Evolutionary conservation across 2,329 filamentous ascomycete species (phyloP), one percentile per base, ranked within the genome.

Genomic region (Trichoderma oligosporum): DNA sequence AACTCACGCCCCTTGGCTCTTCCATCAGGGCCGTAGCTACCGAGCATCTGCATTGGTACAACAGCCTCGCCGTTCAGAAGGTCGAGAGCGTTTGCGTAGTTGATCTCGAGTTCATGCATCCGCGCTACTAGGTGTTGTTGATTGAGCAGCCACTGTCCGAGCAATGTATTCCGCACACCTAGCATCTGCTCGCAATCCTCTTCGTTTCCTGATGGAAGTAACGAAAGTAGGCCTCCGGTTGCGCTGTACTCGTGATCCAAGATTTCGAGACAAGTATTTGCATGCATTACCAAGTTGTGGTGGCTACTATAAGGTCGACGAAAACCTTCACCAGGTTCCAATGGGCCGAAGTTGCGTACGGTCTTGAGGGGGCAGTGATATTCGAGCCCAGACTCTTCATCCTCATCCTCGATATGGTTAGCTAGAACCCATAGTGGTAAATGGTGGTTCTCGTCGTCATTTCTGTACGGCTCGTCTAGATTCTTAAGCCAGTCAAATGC

Each of bases 401-500:
- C 72, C 55, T 77, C 73, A 1, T 59, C 57, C 60, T 71, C 68
- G 24, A 82, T 70, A 20, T 76, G 68, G 63, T 83, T 83, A 38
- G 68, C 64, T 9, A 82, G 68, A 14, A 71, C 73, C 56, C 70
- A 72, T 22, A 82, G 73, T 6, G 78, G 79, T 24, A 71, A 67
- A 61, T 77, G 68, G 63, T 82, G 80, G 47, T 67, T 70, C 14
- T 70, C 69, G 59, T 82, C 78, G 36, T 76, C 70, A 57, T 77
- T 81, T 18, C 66, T 60, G 64, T 85, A 85, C 0, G 76, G 74
- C 22, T 58, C 61, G n/a, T 66, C 66, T 4, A 85, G 71, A 60
- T 83, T 73, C 52, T 74, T 76, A 46, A 85, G 71, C 73, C 78
- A 85, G 70, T 85, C 82, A 62, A 81, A 84, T 1, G 80, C 78